A percentile compares a stretch with the other conserved stretches of the same genome.
Conservation (phyloP, 257 asterid species). For the Solanum stenotomum region DNA sequence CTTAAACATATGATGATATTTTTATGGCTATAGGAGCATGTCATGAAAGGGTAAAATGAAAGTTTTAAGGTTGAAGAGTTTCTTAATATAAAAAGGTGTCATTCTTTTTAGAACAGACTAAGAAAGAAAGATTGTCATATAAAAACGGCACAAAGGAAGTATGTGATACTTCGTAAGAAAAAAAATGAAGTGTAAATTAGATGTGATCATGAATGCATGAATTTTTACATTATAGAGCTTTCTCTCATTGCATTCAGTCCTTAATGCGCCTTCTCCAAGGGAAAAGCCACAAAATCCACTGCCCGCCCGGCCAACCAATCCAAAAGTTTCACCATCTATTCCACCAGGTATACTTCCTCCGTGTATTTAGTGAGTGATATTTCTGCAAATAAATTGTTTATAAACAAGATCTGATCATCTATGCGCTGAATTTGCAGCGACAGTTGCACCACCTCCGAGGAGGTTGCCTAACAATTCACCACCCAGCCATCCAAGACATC, state of each 20-base stretch:
- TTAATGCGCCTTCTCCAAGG: not conserved
- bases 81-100: not conserved
- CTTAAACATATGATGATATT: not conserved
- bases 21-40: not conserved
- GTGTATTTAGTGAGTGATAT: not conserved
- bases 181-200: not conserved
- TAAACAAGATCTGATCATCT: not conserved
- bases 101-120: not conserved
- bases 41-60: not conserved
- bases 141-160: not conserved
- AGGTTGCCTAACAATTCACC: conserved; percentile 24
- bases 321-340: conserved; percentile 1
- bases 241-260: not conserved
- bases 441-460: conserved; percentile 30
- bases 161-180: not conserved
- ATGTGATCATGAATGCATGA: not conserved
- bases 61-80: not conserved
- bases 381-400: not conserved
- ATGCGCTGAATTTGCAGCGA: conserved; percentile 3
- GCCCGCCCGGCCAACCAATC: not conserved
- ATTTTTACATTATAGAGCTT: not conserved
- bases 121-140: not conserved
- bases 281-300: conserved; percentile 1
- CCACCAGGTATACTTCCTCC: not conserved
- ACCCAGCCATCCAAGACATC: conserved; percentile 21